Conservation (phyloP, 176 grass and related monocot genomes). For the Avena eriantha region DNA sequence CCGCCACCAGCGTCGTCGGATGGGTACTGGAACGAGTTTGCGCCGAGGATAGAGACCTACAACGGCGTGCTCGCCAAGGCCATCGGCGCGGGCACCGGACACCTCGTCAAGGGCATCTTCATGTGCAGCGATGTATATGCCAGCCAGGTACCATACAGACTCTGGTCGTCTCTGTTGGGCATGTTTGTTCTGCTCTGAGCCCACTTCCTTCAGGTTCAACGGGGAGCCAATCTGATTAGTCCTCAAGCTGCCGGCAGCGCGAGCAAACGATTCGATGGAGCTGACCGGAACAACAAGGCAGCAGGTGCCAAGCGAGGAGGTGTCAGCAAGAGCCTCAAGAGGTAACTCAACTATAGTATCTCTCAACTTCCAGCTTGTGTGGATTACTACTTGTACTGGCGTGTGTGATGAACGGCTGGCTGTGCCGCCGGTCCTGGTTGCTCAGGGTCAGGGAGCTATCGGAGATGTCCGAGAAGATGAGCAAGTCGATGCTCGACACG, state of each 20-base stretch:
- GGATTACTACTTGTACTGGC: not conserved
- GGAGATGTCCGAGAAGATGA: slow-evolving; percentile 96
- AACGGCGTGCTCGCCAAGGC: slow-evolving; percentile 77
- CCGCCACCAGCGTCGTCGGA: slow-evolving; percentile 36
- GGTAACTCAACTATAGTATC: slow-evolving; percentile 33
- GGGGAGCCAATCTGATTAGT: slow-evolving; percentile 77
- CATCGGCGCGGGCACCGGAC: slow-evolving; percentile 77
- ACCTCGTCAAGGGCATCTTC: slow-evolving; percentile 90
- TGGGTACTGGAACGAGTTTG: slow-evolving; percentile 77
- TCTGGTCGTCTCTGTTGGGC: not conserved
- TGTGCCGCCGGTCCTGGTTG: not conserved
- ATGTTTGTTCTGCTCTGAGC: too few relatives aligned
- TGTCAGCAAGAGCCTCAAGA: slow-evolving; percentile 80
- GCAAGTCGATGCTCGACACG: slow-evolving; percentile 74
- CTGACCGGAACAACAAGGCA: slow-evolving; percentile 32
- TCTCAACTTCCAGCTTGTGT: not conserved
- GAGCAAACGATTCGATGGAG: slow-evolving; percentile 31
- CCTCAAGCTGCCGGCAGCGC: slow-evolving; percentile 47
- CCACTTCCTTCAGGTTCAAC: slow-evolving; percentile 63
- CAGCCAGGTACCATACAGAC: slow-evolving; percentile 51
- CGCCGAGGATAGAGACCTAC: slow-evolving; percentile 74
- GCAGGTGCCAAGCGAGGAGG: slow-evolving; percentile 40
- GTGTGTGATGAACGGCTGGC: not conserved
- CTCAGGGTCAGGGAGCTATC: slow-evolving; percentile 82
- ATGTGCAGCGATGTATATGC: slow-evolving; percentile 85